Percentiles rank a stretch among this genome's conserved stretches.
These are phyloP conservation scores for Berberis vulgaris DNA, from an alignment of 164 flowering plant genomes.

Conservation along the genomic window DNA sequence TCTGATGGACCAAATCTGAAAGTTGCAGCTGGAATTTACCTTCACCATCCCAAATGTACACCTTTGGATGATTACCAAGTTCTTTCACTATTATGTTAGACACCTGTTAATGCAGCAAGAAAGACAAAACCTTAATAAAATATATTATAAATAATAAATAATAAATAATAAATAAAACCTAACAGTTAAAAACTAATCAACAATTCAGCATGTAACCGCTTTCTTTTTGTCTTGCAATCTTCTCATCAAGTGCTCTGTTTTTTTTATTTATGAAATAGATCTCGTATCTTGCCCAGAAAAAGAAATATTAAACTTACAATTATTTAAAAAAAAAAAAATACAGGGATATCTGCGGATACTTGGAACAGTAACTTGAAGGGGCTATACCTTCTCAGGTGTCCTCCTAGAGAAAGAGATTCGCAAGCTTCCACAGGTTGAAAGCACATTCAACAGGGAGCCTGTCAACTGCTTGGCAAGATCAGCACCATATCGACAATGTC, in stretches of 20 bases:
- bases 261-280: too few species aligned
- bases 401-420: constrained; percentile 79
- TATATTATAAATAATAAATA: too few species aligned
- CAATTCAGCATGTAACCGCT: too few species aligned
- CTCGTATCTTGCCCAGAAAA: too few species aligned
- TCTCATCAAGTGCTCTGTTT: too few species aligned
- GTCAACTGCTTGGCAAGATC: constrained; percentile 78
- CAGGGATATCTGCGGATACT: too few species aligned
- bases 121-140: too few species aligned
- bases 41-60: constrained; percentile 80
- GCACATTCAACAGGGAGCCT: constrained; percentile 41
- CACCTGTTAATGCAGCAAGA: constrained; percentile 34
- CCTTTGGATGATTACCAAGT: constrained; percentile 65
- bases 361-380: neutral
- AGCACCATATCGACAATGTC: constrained; percentile 70
- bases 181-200: too few species aligned
- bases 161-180: too few species aligned
- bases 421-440: constrained; percentile 78
- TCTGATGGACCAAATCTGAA: neutral
- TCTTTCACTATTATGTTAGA: constrained; percentile 49
- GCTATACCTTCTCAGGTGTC: constrained; percentile 74
- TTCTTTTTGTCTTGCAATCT: too few species aligned
- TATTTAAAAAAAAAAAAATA: too few species aligned
- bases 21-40: constrained; percentile 33
- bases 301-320: too few species aligned